phyloP scores from a whole-genome alignment of 805 yeast species.

The Phaffomyces opuntiae region DNA sequence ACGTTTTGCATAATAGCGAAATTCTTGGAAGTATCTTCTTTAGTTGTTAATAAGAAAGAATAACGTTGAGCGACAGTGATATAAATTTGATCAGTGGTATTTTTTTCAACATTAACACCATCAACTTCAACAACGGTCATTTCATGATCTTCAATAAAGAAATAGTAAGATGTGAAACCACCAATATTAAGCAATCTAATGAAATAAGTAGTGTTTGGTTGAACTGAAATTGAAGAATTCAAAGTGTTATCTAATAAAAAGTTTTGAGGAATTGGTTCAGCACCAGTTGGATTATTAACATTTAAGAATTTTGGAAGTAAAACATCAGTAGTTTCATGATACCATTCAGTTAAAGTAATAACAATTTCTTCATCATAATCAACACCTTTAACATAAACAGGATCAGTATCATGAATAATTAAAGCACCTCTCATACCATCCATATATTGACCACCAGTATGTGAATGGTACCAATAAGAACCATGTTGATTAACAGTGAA shows the following conservation, averaged over 20 bases:
- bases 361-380: conserved; percentile 76
- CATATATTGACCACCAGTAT: conserved; percentile 37
- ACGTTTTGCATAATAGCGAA: conserved; percentile 78
- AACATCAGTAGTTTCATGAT: conserved; percentile 51
- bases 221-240: conserved; percentile 67
- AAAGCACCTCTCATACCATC: conserved; percentile 45
- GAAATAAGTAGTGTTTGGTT: conserved; percentile 82
- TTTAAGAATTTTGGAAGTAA: conserved; percentile 52
- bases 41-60: conserved; percentile 70
- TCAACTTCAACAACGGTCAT: conserved; percentile 86
- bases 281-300: conserved; percentile 90
- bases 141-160: conserved; percentile 83
- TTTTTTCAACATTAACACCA: conserved; percentile 78
- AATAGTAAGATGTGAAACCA: conserved; percentile 84
- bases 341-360: conserved; percentile 79
- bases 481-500: conserved; percentile 40
- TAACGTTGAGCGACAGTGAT: conserved; percentile 91
- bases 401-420: conserved; percentile 54
- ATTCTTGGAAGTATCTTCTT: conserved; percentile 53
- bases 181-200: conserved; percentile 80
- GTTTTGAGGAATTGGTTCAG: conserved; percentile 90
- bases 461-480: conserved; percentile 52
- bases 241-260: conserved; percentile 76
- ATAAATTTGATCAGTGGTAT: conserved; percentile 62
- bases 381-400: conserved; percentile 40